These are phyloP conservation scores for Lactarius evosmus DNA, from an alignment of 768 basidiomycete genomes.

Conservation along the genomic window DNA sequence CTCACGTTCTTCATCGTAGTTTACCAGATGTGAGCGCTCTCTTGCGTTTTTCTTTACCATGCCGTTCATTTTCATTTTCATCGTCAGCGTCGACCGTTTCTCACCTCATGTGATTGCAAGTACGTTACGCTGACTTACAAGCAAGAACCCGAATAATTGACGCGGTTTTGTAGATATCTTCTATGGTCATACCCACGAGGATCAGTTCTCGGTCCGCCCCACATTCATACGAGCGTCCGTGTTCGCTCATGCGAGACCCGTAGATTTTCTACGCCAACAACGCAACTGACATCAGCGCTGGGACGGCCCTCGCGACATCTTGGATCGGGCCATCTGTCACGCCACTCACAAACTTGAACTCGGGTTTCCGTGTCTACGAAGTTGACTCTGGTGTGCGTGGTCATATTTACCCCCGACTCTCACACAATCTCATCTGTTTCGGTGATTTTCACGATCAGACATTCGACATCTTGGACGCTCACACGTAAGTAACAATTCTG, in stretches of 20 bases:
- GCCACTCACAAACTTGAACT: conserved; percentile 67
- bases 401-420: not conserved
- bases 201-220: conserved; percentile 55
- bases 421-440: not conserved
- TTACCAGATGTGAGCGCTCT: conserved; percentile 46
- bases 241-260: not conserved
- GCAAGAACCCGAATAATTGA: not conserved
- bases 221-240: not conserved
- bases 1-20: conserved; percentile 32
- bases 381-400: conserved; percentile 60
- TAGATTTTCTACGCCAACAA: conserved; percentile 75
- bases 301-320: conserved; percentile 53
- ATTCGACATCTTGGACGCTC: conserved; percentile 73
- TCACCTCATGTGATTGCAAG: conserved; percentile 76
- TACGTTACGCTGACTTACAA: conserved; percentile 36
- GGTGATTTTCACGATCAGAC: conserved; percentile 43
- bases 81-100: conserved; percentile 64
- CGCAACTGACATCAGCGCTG: conserved; percentile 53
- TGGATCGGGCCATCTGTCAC: conserved; percentile 71
- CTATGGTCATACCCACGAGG: conserved; percentile 76
- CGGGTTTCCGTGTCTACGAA: conserved; percentile 72
- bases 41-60: not conserved
- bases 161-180: conserved; percentile 52
- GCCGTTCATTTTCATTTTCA: conserved; percentile 8
- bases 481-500: conserved; percentile 51